Evolutionary conservation across 305 asterid species (phyloP).

Genomic region (Rubia occidens): DNA sequence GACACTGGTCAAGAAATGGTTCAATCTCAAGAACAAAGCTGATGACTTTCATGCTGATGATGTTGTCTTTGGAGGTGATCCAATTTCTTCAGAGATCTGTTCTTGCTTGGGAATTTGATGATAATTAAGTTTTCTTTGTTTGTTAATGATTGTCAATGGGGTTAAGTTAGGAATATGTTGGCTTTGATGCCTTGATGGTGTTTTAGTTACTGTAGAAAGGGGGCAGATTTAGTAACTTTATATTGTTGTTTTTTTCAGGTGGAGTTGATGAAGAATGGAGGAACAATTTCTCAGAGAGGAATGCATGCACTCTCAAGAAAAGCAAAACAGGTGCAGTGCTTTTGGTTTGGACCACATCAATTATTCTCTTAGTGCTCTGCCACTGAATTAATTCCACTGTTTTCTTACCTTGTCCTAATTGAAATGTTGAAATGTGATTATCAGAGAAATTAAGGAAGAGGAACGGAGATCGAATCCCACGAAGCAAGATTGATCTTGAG

Average conservation of each 20-base stretch:
- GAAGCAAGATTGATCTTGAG: constrained; percentile 27
- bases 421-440: constrained; percentile 15
- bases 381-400: constrained; percentile 17
- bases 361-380: constrained; percentile 15
- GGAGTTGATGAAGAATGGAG: constrained; percentile 94
- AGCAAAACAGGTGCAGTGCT: constrained; percentile 66
- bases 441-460: constrained; percentile 26
- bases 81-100: constrained; percentile 27
- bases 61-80: constrained; percentile 43
- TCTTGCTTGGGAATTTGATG: constrained; percentile 21
- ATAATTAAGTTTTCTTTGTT: constrained; percentile 10
- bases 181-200: constrained; percentile 10
- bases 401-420: constrained; percentile 15
- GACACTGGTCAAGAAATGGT: constrained; percentile 86
- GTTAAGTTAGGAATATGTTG: constrained; percentile 34
- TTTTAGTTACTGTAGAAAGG: constrained; percentile 27
- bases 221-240: constrained; percentile 46
- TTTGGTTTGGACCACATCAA: constrained; percentile 49
- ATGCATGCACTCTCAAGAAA: constrained; percentile 82
- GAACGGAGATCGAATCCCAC: constrained; percentile 21
- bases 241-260: constrained; percentile 53
- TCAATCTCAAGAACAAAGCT: constrained; percentile 66
- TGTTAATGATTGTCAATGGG: constrained; percentile 19
- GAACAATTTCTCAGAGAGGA: constrained; percentile 62
- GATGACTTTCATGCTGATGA: constrained; percentile 89